These are phyloP conservation scores for Amaranthus palmeri DNA, from an alignment of 148 eudicot species.

Conservation along the genomic window DNA sequence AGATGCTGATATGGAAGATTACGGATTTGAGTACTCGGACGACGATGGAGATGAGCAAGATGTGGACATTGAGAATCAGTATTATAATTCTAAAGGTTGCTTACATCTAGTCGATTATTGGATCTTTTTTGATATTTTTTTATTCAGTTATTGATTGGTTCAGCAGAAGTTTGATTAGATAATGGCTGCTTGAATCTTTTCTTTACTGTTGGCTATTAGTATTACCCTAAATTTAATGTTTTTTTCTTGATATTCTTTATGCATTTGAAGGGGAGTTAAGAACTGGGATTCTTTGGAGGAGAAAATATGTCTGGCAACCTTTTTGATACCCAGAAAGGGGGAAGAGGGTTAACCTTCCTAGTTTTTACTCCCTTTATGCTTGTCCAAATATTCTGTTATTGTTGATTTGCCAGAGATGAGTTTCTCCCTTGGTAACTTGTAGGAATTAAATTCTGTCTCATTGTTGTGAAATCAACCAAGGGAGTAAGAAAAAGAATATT, in stretches of 20 bases:
- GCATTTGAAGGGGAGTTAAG: not conserved
- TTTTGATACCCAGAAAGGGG: not conserved
- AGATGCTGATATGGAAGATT: constrained; percentile 99
- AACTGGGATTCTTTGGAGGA: not conserved
- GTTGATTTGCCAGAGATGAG: not conserved
- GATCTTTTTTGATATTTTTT: not conserved
- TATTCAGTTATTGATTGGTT: not conserved
- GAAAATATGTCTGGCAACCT: not conserved
- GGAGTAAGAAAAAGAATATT: too few species aligned
- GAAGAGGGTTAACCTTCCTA: not conserved
- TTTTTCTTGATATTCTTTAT: too few species aligned
- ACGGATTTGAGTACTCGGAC: constrained; percentile 94
- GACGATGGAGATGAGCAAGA: constrained; percentile 96
- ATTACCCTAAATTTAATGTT: not conserved
- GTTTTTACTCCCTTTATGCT: not conserved
- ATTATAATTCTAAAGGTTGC: constrained; percentile 91
- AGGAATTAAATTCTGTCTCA: too few species aligned
- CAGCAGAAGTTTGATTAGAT: not conserved
- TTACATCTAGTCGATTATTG: not conserved
- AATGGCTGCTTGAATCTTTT: not conserved
- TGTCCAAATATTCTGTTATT: not conserved
- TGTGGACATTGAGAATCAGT: constrained; percentile 94
- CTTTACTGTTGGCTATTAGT: not conserved
- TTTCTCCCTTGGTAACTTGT: not conserved
- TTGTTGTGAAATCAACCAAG: too few species aligned